Base-by-base conservation (phyloP, 2,329 filamentous ascomycete genomes). In the Xylaria sp. region DNA sequence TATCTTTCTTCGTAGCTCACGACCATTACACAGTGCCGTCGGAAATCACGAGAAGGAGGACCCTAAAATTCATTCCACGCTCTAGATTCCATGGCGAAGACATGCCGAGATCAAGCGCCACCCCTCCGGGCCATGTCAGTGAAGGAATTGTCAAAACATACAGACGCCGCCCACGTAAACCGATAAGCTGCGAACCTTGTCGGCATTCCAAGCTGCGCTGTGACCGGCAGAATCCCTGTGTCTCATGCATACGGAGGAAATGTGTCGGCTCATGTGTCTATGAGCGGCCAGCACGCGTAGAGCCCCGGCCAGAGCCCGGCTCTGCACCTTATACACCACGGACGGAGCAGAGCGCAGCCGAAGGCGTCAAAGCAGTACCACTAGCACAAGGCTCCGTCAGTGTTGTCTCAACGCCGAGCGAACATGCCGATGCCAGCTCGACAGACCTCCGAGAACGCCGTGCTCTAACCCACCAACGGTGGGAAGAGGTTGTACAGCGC, bases 141-240 rank as follows among this genome's bases (percentile, higher is more conserved):
- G 65, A 65, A n/a, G 63, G 56, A 37, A 52, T 65, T 25, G 66
- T 69, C 39, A 69, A 61, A 46, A 52, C 66, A 31, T 65, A 69
- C 37, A 58, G 44, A 28, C 57, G 66, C 1, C 63, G 63, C 18
- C 57, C 57, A 12, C 66, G 66, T 31, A 69, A 58, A 41, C 66
- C 66, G 12, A 69, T 69, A 60, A 66, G 58, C 51, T 69, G 66
- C 28, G 63, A 62, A 28, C 63, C 63, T 4, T 69, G 66, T 34
- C 66, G 66, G 7, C 56, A 58, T 37, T 69, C 66, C n/a, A 69
- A 69, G 57, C 46, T 69, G 34, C 62, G 66, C 1, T 69, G 66
- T 39, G 63, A 69, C 46, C 51, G 63, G 2, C 57, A 69, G 31
- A 50, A 31, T 6, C 66, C 66, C n/a, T 69, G 66, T 54, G 37